Base-by-base conservation (phyloP, 208 protist genomes). In the Leishmania turanica region DNA sequence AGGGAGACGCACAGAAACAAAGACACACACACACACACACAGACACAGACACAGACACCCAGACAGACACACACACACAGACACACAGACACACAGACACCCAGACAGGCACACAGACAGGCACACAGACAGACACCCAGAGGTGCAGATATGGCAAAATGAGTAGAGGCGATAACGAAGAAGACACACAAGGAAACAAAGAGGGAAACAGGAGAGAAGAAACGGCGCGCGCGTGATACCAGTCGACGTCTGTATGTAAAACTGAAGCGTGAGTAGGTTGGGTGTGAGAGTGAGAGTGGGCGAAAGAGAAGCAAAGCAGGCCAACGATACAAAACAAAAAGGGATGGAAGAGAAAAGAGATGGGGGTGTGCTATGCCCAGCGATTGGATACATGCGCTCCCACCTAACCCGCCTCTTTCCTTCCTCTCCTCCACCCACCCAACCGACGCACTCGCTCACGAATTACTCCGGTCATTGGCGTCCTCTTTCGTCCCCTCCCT, bases 171-270 rank as follows among this genome's bases (percentile, higher is more conserved):
- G 49, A 21, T 58, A 42, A 45, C 0, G 64, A 53, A n/a, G 34
- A 58, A 47, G 8, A 31, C 45, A 47, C 13, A 72, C 31, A 54
- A 15, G 27, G 21, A 34, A 31, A 73, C 62, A 68, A 80, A 49
- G 9, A n/a, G 45, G 45, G 11, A 9, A 45, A 42, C 17, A 17
- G 15, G 17, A 47, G 34, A 51, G 42, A 72, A 72, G 24, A 42
- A 72, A 31, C 37, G 17, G 3, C 27, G 24, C 68, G 42, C 68
- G 42, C 42, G 21, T 31, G 24, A 51, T 34, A 2, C 34, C 21
- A 77, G 56, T 47, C 66, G 84, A 45, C 40, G 51, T 49, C 19
- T 73, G n/a, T 77, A 27, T 77, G 34, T 64, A 47, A 62, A 62
- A 62, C 5, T 31, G 56, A 62, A 62, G 56, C 24, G 56, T 62